Evolutionary conservation across 805 yeast genomes (phyloP), one percentile per base, ranked within the genome.

Genomic region (Wickerhamiella dianesei): DNA sequence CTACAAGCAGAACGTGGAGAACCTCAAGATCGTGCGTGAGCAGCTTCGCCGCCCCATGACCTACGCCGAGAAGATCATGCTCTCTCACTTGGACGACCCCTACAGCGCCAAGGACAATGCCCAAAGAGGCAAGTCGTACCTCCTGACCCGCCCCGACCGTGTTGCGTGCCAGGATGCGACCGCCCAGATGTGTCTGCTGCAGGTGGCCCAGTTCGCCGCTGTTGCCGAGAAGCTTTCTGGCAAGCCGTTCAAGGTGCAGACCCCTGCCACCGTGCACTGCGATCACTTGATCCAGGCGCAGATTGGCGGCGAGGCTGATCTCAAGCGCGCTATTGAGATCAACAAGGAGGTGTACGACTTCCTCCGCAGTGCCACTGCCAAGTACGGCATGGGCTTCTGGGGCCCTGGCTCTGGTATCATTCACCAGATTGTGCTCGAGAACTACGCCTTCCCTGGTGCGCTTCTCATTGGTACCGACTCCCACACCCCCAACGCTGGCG

Each of bases 121-220:
- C 58, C 76, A 70, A 67, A 81, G 97, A 66, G 96, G 97, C 64
- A 76, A 78, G 48, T 81, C 92, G 44, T 89, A 89, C 71, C 75
- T 88, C 68, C 89, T 89, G 71, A 76, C 89, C 64, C 81, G 94
- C 70, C 97, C 97, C 47, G 97, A 88, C 68, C 79, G 97, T 68
- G 96, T 89, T 52, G 96, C 96, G 44, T 87, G 95, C 82, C 97
- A 88, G 74, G 97, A 88, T 73, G 97, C 97, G 49, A 86, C 96
- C 49, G 96, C 96, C 49, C 97, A 88, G 73, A 88, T 88, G 97
- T 96, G 96, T 48, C 76, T 88, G 58, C 73, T 88, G 62, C 97
- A 88, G 73, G 52, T 53, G 19, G 56, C 54, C 47, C 56, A 53
- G 48, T 53, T 53, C 35, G 56, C 56, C 21, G 56, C 56, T 4